Conservation (phyloP, 495 filamentous ascomycete species). For the Neurospora discreta region DNA sequence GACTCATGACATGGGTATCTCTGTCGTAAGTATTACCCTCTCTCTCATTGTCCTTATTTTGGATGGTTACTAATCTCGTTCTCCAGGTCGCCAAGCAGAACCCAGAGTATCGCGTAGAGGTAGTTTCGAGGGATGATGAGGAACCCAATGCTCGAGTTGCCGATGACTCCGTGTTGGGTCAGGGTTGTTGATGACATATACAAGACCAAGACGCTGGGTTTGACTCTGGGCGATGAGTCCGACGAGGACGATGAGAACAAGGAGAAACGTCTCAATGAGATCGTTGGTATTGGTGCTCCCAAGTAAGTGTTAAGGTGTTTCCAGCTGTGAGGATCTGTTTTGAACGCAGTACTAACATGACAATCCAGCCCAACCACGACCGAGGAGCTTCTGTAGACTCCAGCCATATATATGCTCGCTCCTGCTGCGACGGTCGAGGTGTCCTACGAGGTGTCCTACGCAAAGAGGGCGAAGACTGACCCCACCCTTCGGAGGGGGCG, state of each 20-base stretch:
- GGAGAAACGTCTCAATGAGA: constrained; percentile 48
- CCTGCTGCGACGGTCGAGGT: too few species aligned
- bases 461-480: too few species aligned
- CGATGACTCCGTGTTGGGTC: neutral
- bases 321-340: constrained; percentile 14
- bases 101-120: neutral
- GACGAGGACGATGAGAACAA: neutral
- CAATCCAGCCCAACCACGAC: neutral
- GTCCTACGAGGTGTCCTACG: too few species aligned
- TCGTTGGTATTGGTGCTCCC: constrained; percentile 33
- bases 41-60: neutral
- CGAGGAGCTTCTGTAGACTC: neutral
- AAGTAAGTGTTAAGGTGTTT: constrained; percentile 26
- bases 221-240: neutral
- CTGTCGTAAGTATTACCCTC: neutral
- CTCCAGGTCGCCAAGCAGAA: neutral
- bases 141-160: neutral
- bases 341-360: neutral
- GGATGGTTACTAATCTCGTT: neutral
- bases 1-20: neutral
- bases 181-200: neutral
- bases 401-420: too few species aligned
- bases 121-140: neutral
- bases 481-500: too few species aligned
- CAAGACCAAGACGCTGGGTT: neutral